Base-by-base conservation (phyloP, 202 grass and related monocot species). In the Schoenoplectus triqueter region DNA sequence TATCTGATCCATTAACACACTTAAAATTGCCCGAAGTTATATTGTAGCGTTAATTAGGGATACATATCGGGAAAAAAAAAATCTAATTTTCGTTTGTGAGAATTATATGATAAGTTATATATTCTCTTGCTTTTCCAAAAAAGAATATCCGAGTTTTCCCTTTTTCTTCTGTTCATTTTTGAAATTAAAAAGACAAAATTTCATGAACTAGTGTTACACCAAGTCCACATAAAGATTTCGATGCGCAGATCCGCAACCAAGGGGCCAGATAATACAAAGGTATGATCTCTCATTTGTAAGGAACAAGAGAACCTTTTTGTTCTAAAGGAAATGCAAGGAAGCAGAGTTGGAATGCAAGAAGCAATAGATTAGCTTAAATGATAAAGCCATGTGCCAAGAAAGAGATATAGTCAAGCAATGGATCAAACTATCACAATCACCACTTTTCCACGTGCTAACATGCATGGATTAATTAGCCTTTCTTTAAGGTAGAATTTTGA, bases 341-440 rank as follows among this genome's bases (percentile, higher is more conserved):
- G 14, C 13, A 72, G 49, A 77, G 51, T 57, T 56, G 21, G 73
- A 56, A 54, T 76, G 49, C 42, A 78, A 60, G n/a, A 41, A 78
- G 5, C 52, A 59, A 60, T 4, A 7, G 10, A 41, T 78, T 56
- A 78, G 31, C 31, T 31, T 31, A 31, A 31, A 31, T 42, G 2
- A 44, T 60, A 78, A 78, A 60, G 22, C 31, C 74, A 78, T 78
- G 74, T 78, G 54, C 19, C 14, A 78, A 78, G 74, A 61, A 56
- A 41, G 22, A 0, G 2, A 10, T 8, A 40, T 40, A 78, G 39
- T 78, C 54, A 78, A 61, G 13, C 39, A 79, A 79, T 39, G 52
- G 44, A 61, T 44, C 31, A 10, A 54, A 54, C 7, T 54, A 54
- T 54, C 9, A 54, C 7, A 18, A 60, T 54, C 55, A 17, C 11